phyloP scores from a whole-genome alignment of 148 eudicot genomes.

The Chenopodium formosanum region DNA sequence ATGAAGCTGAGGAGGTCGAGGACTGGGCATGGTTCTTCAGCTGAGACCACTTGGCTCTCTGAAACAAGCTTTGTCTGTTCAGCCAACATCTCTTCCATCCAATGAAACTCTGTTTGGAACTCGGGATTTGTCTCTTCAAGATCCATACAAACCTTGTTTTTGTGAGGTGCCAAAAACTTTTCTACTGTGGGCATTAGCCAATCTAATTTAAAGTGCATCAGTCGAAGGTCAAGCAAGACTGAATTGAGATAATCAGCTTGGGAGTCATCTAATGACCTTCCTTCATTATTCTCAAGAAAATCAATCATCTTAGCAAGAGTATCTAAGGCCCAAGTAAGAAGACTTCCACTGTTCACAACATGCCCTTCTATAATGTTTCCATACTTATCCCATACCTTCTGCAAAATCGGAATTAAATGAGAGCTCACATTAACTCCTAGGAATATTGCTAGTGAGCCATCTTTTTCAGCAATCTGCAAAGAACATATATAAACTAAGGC shows the following conservation, averaged over 20 bases:
- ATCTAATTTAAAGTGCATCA: slow-evolving; percentile 2
- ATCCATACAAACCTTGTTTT: slow-evolving; percentile 1
- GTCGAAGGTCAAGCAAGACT: not conserved
- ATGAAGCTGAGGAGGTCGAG: not conserved
- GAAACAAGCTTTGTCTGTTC: not conserved
- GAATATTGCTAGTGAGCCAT: not conserved
- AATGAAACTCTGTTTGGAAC: not conserved
- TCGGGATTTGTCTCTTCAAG: not conserved
- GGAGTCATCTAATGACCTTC: not conserved
- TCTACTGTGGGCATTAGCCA: slow-evolving; percentile 12
- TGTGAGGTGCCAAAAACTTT: not conserved
- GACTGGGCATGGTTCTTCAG: not conserved
- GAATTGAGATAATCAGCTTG: slow-evolving; percentile 1
- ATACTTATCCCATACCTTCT: slow-evolving; percentile 20
- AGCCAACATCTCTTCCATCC: not conserved
- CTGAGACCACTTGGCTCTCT: not conserved
- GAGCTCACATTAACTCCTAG: slow-evolving; percentile 9
- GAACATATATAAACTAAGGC: not conserved
- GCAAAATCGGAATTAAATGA: slow-evolving; percentile 7
- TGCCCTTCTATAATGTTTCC: slow-evolving; percentile 7
- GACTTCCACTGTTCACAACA: not conserved
- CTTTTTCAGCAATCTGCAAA: slow-evolving; percentile 6
- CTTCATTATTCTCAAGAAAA: slow-evolving; percentile 12
- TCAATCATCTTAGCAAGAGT: slow-evolving; percentile 16
- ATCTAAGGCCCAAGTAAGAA: slow-evolving; percentile 23